phyloP scores from a whole-genome alignment of 768 basidiomycete genomes.

The Trametes cingulata region DNA sequence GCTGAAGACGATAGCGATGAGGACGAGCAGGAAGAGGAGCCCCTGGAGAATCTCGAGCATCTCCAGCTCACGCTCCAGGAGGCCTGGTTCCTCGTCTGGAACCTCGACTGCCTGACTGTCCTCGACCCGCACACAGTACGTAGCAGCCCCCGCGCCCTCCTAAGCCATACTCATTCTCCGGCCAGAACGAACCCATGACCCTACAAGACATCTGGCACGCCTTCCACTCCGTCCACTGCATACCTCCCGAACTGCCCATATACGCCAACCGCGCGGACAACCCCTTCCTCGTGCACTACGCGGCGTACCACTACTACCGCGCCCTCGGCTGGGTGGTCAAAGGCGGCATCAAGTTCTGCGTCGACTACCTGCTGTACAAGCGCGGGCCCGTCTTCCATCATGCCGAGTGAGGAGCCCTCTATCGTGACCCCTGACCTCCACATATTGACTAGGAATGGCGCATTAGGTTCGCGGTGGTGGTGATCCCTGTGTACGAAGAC shows the following conservation, averaged over 20 bases:
- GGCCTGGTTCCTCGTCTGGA: conserved; percentile 87
- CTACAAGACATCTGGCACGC: conserved; percentile 62
- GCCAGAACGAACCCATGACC: conserved; percentile 54
- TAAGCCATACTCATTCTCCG: too few species aligned
- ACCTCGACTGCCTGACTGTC: conserved; percentile 77
- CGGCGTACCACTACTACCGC: conserved; percentile 91
- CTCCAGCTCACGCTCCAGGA: conserved; percentile 88
- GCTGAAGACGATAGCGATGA: conserved; percentile 39
- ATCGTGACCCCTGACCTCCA: not conserved
- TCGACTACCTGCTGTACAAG: conserved; percentile 92
- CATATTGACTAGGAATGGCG: too few species aligned
- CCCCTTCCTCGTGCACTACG: conserved; percentile 89
- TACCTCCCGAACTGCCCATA: conserved; percentile 35
- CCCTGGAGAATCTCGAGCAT: conserved; percentile 79
- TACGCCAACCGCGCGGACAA: conserved; percentile 68
- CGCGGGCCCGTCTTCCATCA: conserved; percentile 94
- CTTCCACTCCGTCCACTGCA: conserved; percentile 58
- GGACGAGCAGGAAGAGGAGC: conserved; percentile 48
- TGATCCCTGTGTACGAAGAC: conserved; percentile 90
- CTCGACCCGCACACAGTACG: conserved; percentile 63
- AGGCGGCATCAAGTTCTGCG: conserved; percentile 95
- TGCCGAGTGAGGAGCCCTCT: conserved; percentile 71
- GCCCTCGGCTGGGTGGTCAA: conserved; percentile 97
- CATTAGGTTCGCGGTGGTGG: conserved; percentile 85
- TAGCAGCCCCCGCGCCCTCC: not conserved